These are phyloP conservation scores for Rhodotorula sp. DNA, from an alignment of 1,284 basidiomycete genomes.

Conservation along the genomic window DNA sequence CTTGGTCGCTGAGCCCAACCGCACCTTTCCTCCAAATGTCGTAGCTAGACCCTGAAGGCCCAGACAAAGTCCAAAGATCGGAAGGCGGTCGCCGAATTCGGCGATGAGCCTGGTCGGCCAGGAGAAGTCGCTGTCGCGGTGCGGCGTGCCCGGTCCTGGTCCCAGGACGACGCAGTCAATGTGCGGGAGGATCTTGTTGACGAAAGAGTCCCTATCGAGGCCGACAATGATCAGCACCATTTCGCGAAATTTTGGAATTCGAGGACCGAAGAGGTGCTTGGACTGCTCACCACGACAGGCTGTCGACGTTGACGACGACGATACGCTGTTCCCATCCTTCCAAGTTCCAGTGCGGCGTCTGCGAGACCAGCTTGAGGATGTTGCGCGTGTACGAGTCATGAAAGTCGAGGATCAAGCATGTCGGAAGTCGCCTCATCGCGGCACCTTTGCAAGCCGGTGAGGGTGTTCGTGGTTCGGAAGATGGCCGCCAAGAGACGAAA, in stretches of 20 bases:
- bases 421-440: slow-evolving; percentile 11
- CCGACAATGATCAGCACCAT: not conserved
- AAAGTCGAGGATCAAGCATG: slow-evolving; percentile 69
- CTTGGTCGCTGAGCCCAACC: slow-evolving; percentile 53
- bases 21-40: slow-evolving; percentile 65
- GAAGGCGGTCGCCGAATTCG: slow-evolving; percentile 57
- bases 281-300: slow-evolving; percentile 53
- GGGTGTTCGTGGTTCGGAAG: no score
- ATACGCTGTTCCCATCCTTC: slow-evolving; percentile 50
- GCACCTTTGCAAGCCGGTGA: no score
- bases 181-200: slow-evolving; percentile 55
- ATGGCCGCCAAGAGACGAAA: no score
- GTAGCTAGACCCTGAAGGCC: slow-evolving; percentile 86
- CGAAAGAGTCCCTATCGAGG: slow-evolving; percentile 51
- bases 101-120: slow-evolving; percentile 66
- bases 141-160: slow-evolving; percentile 77
- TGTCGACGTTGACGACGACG: slow-evolving; percentile 69
- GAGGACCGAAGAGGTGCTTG: not conserved
- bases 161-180: slow-evolving; percentile 71
- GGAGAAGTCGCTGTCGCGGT: slow-evolving; percentile 62
- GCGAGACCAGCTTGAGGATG: slow-evolving; percentile 34
- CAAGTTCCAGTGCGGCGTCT: slow-evolving; percentile 51
- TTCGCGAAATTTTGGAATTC: not conserved
- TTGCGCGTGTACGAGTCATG: slow-evolving; percentile 84
- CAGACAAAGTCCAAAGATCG: slow-evolving; percentile 84